Percentiles rank a stretch among this genome's conserved stretches.
phyloP scores from a whole-genome alignment of 495 filamentous ascomycete genomes.

The Extremus antarcticus region DNA sequence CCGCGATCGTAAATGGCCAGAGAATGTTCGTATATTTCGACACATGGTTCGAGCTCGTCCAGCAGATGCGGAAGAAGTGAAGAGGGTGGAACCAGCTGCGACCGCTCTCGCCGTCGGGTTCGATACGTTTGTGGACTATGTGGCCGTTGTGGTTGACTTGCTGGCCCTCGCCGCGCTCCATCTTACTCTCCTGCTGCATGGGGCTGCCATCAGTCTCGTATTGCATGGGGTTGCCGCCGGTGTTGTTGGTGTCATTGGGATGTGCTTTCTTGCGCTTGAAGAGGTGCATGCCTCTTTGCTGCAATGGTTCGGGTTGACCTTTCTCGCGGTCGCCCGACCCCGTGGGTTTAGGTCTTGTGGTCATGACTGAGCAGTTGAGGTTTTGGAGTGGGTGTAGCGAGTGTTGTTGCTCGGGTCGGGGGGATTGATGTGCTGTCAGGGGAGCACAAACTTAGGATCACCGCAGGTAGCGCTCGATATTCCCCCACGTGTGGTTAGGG shows the following conservation, averaged over 20 bases:
- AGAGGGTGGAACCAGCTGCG: constrained; percentile 49
- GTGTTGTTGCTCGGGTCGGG: neutral
- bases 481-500: neutral
- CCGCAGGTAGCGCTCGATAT: neutral
- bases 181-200: neutral
- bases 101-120: constrained; percentile 55
- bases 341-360: too few relatives aligned
- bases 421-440: neutral
- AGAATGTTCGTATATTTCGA: constrained; percentile 54
- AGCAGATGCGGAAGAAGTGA: constrained; percentile 51
- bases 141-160: constrained; percentile 34
- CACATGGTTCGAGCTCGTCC: constrained; percentile 40
- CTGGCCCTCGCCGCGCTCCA: neutral
- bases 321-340: neutral
- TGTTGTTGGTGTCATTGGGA: neutral
- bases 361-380: too few relatives aligned
- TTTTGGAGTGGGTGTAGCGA: neutral
- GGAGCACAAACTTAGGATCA: neutral
- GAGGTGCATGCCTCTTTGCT: neutral
- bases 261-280: neutral
- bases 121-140: constrained; percentile 35
- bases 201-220: neutral
- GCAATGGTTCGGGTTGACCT: neutral
- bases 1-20: constrained; percentile 66
- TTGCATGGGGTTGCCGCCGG: neutral